Evolutionary conservation across 1,284 basidiomycete genomes (phyloP).

Genomic region (Amylostereum areolatum): DNA sequence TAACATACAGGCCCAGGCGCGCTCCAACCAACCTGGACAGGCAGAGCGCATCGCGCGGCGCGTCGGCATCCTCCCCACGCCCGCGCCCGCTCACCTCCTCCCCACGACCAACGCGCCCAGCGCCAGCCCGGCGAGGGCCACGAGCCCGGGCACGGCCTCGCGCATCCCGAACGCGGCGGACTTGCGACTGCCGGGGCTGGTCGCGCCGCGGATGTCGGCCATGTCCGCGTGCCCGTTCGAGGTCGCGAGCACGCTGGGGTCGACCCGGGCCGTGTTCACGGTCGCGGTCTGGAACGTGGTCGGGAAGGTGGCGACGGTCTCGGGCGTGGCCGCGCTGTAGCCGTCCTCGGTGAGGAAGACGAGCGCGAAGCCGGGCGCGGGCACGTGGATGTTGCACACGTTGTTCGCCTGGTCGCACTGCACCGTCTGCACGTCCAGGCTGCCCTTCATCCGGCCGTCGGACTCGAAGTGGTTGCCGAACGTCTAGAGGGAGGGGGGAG

Average conservation of each 20-base stretch:
- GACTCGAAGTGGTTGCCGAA: constrained; percentile 58
- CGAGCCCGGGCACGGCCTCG: neutral
- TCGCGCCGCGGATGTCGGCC: constrained; percentile 7
- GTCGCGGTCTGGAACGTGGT: constrained; percentile 48
- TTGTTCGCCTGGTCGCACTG: constrained; percentile 43
- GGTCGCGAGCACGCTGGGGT: constrained; percentile 18
- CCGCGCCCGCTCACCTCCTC: neutral
- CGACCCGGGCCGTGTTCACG: constrained; percentile 40
- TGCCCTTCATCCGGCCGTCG: constrained; percentile 56
- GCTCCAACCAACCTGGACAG: too few relatives aligned
- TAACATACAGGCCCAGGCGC: too few relatives aligned
- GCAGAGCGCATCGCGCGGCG: too few relatives aligned
- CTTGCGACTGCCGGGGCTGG: neutral
- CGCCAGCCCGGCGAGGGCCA: neutral
- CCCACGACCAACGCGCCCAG: neutral
- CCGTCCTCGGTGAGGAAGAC: constrained; percentile 57
- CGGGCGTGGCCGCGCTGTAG: constrained; percentile 30
- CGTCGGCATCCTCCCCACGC: too few relatives aligned
- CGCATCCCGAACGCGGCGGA: constrained; percentile 1
- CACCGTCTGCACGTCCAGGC: constrained; percentile 44
- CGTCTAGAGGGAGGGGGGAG: constrained; percentile 37
- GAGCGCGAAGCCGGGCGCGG: constrained; percentile 65
- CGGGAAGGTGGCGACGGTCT: constrained; percentile 43
- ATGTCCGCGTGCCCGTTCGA: constrained; percentile 21
- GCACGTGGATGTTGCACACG: constrained; percentile 54